Base-by-base conservation (phyloP, 2,329 filamentous ascomycete genomes). In the Mycosphaerelloides madeirae region DNA sequence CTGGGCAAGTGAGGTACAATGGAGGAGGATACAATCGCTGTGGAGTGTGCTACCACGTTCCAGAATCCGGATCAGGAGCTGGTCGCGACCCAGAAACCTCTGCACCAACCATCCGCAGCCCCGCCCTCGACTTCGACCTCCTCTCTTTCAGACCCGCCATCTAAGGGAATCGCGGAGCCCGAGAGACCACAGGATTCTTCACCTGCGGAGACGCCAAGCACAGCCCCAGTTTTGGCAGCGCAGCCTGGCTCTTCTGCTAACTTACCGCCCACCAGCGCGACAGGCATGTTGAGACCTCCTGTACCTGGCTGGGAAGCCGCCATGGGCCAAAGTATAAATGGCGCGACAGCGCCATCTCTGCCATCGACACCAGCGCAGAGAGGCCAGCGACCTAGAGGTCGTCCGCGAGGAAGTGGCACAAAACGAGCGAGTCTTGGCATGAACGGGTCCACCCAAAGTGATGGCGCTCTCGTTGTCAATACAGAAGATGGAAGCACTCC, bases 221-320 rank as follows among this genome's bases (percentile, higher is more conserved):
- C 14, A 18, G 11, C 33, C 19, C n/a, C 16, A 19, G 16, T 18
- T 3, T 6, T 6, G 6, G 16, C n/a, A 6, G 65, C 67, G 13
- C 66, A 68, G 28, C 68, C 71, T 34, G 56, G 71, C 6, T n/a
- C n/a, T n/a, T n/a, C n/a, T n/a, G n/a, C n/a, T n/a, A 65, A 68
- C 49, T 55, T 66, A 29, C 49, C 62, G 38, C 61, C 64, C 39
- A 64, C 64, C 20, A 66, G 62, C 46, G 54, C 57, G 29, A 62
- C 62, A 14, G 58, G 60, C 52, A 54, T 60, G 25, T 60, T 62
- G 22, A 49, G 49, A 41, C 40, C 49, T 8, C 64, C 65, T 3
- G 65, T 64, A 14, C 64, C 68, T 19, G 68, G 64, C 15, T 72
- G 67, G 54, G 69, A 73, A 52, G 69, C 70, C 13, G 33, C 33